Conservation (phyloP, 1,284 basidiomycete genomes). For the Leccinum pachyderme region DNA sequence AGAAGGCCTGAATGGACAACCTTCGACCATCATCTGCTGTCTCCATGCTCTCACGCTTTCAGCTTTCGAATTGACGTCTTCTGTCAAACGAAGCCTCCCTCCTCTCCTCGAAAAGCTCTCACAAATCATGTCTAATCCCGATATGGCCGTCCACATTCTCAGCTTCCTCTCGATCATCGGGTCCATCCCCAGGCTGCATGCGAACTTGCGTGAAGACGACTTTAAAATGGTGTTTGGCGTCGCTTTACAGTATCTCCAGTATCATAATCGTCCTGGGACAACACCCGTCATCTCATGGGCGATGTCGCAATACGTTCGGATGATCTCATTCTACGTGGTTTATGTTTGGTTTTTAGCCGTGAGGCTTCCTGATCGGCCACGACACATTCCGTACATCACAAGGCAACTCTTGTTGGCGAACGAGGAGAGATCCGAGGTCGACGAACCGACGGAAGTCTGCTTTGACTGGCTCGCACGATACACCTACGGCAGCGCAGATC, state of each 20-base stretch:
- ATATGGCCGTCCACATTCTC: constrained; percentile 94
- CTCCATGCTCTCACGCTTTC: constrained; percentile 88
- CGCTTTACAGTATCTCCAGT: constrained; percentile 91
- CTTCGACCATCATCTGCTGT: constrained; percentile 87
- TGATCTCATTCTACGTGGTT: constrained; percentile 91
- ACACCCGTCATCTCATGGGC: constrained; percentile 76
- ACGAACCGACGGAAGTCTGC: constrained; percentile 93
- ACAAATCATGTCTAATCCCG: constrained; percentile 92
- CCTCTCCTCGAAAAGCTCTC: constrained; percentile 86
- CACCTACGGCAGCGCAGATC: constrained; percentile 92
- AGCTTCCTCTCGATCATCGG: constrained; percentile 90
- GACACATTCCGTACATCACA: constrained; percentile 85
- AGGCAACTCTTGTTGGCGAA: constrained; percentile 88
- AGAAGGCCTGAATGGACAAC: constrained; percentile 74
- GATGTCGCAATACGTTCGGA: constrained; percentile 92
- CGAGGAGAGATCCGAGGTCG: constrained; percentile 71
- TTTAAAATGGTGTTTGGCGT: constrained; percentile 96
- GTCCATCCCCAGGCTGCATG: constrained; percentile 76
- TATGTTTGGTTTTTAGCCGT: constrained; percentile 96
- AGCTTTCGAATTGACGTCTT: constrained; percentile 85
- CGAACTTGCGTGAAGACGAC: constrained; percentile 91
- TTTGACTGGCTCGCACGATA: constrained; percentile 98
- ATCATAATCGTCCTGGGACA: constrained; percentile 75
- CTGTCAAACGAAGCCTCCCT: constrained; percentile 80
- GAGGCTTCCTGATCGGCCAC: constrained; percentile 80